Evolutionary conservation across 2,329 filamentous ascomycete species (phyloP), one percentile per base, ranked within the genome.

Genomic region (Claviceps monticola): DNA sequence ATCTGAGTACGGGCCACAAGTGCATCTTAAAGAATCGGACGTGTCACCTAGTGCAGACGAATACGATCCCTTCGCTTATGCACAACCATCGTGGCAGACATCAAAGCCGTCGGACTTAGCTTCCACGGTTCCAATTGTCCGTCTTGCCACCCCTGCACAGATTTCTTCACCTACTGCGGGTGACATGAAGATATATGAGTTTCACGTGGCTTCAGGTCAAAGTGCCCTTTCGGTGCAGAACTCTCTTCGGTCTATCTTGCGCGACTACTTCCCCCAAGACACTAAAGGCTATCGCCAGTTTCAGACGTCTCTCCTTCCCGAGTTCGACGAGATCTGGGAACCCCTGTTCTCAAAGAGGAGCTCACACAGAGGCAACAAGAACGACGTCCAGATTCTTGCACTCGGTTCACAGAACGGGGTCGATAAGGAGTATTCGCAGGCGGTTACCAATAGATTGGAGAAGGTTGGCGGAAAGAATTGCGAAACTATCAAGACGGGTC

Each of bases 331-430:
- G 4, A 58, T 79, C 11, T 80, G 77, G 77, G 70, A 70, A 49
- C 74, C 75, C 2, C 66, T 80, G 0, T 74, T 80, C 46, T 65
- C 60, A 38, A 68, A 72, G 34, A 56, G 59, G 1, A 63, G 55
- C 48, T 61, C 60, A 0, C 61, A 57, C 4, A 52, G 56, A 21
- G 60, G 63, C 5, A 63, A 68, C 29, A 64, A 63, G 13, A 66
- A 68, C 39, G 64, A 79, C 13, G 78, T 83, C 56, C 70, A 82
- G 48, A 79, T 84, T 3, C 61, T 84, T 13, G 79, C 79, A 2
- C 67, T 84, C 19, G 80, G 80, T 3, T 71, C 73, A 4, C 77
- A 83, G 56, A 68, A 68, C 23, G 74, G 71, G 2, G 78, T 82
- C 1, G 70, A 70, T 34, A 73, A 68, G 54, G 70, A 72, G 1